These are phyloP conservation scores for Polysphondylium violaceum DNA, from an alignment of 78 protist species.

Conservation along the genomic window DNA sequence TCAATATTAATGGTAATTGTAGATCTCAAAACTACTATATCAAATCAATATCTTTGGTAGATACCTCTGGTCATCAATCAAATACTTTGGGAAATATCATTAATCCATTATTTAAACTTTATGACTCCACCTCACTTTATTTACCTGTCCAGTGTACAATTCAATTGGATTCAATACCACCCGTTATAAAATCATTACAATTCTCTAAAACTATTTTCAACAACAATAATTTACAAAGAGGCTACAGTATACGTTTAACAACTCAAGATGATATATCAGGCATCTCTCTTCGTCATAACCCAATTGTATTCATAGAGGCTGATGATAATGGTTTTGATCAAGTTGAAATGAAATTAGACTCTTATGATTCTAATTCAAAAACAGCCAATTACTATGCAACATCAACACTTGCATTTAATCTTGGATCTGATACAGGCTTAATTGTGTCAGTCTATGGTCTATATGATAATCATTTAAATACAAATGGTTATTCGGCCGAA, in stretches of 20 bases:
- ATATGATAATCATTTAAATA: slow-evolving; percentile 26
- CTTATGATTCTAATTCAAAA: not conserved
- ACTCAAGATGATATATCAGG: too few species aligned
- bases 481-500: not conserved
- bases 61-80: not conserved
- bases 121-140: too few species aligned
- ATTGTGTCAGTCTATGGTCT: not conserved
- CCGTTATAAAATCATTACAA: too few species aligned
- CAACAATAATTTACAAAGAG: too few species aligned
- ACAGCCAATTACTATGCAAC: not conserved
- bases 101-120: slow-evolving; percentile 1
- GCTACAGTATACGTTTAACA: too few species aligned
- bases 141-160: too few species aligned
- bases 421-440: not conserved
- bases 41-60: not conserved
- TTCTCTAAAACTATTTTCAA: too few species aligned
- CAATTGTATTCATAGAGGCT: too few species aligned
- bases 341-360: too few species aligned
- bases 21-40: not conserved
- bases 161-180: too few species aligned
- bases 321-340: too few species aligned
- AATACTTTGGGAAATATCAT: not conserved
- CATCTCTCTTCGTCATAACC: too few species aligned
- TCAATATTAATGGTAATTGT: not conserved
- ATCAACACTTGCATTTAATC: not conserved